Percentiles rank a stretch among this genome's conserved stretches.
phyloP scores from a whole-genome alignment of 495 filamentous ascomycete species.

The Opeltia flavorubescens region DNA sequence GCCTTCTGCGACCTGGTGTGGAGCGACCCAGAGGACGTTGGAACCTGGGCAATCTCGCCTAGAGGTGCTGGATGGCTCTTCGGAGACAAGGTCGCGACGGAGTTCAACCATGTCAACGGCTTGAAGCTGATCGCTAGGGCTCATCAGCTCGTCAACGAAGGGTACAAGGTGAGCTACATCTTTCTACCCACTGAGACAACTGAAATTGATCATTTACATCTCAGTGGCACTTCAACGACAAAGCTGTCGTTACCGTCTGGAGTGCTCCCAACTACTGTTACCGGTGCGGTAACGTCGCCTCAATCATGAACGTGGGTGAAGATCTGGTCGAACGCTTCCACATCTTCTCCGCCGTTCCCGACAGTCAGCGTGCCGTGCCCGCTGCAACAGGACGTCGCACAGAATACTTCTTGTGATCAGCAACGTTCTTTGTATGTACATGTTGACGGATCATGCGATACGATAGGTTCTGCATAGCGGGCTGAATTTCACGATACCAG shows the following conservation, averaged over 20 bases:
- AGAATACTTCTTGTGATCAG: constrained; percentile 89
- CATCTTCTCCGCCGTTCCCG: constrained; percentile 88
- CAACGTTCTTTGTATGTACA: not conserved
- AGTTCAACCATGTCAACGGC: constrained; percentile 97
- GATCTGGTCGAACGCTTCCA: constrained; percentile 79
- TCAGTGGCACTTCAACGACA: constrained; percentile 84
- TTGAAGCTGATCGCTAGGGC: constrained; percentile 89
- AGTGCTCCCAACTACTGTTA: constrained; percentile 99
- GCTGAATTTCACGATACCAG: not conserved
- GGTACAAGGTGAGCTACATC: constrained; percentile 60
- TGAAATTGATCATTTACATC: constrained; percentile 2
- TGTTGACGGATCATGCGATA: not conserved
- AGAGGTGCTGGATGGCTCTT: constrained; percentile 95
- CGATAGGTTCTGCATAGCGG: constrained; percentile 15
- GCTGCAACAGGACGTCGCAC: constrained; percentile 64
- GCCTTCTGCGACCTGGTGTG: constrained; percentile 97
- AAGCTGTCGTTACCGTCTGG: constrained; percentile 98
- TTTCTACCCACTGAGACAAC: not conserved
- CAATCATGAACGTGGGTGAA: constrained; percentile 84
- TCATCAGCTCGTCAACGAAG: constrained; percentile 95
- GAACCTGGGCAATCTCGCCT: constrained; percentile 93
- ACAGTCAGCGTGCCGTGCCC: constrained; percentile 79
- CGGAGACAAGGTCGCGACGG: constrained; percentile 91
- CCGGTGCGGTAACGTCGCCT: constrained; percentile 91
- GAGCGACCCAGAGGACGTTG: constrained; percentile 96